A percentile compares a stretch with the other conserved stretches of the same genome.
These are phyloP conservation scores for Carex parvula DNA, from an alignment of 176 grass and related monocot species.

Conservation along the genomic window DNA sequence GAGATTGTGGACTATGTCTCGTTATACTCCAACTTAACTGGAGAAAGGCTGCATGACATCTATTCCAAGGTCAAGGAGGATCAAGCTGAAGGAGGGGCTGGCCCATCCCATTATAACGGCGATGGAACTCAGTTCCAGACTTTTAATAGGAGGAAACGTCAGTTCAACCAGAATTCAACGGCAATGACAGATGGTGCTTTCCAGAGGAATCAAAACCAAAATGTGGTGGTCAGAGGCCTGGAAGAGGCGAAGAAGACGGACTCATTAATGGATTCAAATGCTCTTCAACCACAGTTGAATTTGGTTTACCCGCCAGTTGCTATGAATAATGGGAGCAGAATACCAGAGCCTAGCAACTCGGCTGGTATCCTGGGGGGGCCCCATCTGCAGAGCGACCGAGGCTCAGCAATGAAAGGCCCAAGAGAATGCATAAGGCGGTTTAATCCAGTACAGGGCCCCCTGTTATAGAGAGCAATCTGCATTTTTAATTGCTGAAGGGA, in stretches of 20 bases:
- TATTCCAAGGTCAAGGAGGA: slow-evolving; percentile 91
- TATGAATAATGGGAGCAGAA: slow-evolving; percentile 55
- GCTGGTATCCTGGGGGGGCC: slow-evolving; percentile 86
- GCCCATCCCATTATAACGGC: slow-evolving; percentile 58
- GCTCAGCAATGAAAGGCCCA: slow-evolving; percentile 71
- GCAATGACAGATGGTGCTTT: slow-evolving; percentile 48
- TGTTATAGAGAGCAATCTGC: slow-evolving; percentile 33
- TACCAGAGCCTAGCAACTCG: slow-evolving; percentile 65
- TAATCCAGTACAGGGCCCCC: slow-evolving; percentile 50
- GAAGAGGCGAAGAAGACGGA: slow-evolving; percentile 82
- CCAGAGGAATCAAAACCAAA: slow-evolving; percentile 31
- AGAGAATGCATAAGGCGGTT: slow-evolving; percentile 57
- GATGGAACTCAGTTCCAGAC: slow-evolving; percentile 54
- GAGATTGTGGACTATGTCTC: slow-evolving; percentile 97
- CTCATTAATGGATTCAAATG: slow-evolving; percentile 17
- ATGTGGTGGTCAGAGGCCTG: slow-evolving; percentile 71
- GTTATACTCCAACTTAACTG: slow-evolving; percentile 85
- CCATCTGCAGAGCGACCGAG: slow-evolving; percentile 65
- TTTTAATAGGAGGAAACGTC: slow-evolving; percentile 64
- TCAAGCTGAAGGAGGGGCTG: slow-evolving; percentile 64
- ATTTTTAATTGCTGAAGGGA: slow-evolving; percentile 3
- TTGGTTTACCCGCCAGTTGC: slow-evolving; percentile 39
- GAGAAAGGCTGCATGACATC: slow-evolving; percentile 73
- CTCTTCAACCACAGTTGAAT: slow-evolving; percentile 19
- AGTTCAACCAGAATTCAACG: slow-evolving; percentile 47